A percentile compares a stretch with the other conserved stretches of the same genome.
phyloP scores from a whole-genome alignment of 176 grass and related monocot genomes.

The Canna indica region DNA sequence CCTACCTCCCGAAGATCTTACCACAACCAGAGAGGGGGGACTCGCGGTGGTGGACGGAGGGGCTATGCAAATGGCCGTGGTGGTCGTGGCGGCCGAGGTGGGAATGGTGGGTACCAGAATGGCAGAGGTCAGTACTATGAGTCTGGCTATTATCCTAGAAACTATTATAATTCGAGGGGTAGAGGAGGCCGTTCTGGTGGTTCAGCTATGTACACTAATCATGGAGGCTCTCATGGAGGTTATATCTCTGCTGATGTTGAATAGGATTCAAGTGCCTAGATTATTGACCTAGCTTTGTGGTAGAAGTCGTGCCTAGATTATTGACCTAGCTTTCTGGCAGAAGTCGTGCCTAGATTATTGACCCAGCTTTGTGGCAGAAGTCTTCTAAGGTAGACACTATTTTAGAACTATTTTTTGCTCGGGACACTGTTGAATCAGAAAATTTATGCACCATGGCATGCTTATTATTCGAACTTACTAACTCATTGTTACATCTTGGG shows the following conservation, averaged over 20 bases:
- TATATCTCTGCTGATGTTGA: slow-evolving; percentile 28
- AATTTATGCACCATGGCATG: background rate
- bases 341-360: slow-evolving; percentile 26
- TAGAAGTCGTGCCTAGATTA: too few species aligned
- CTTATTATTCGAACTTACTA: background rate
- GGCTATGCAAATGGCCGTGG: slow-evolving; percentile 42
- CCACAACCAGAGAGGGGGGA: slow-evolving; percentile 36
- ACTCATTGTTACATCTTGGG: too few species aligned
- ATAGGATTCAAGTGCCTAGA: slow-evolving; percentile 38
- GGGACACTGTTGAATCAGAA: background rate
- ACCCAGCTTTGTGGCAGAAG: background rate
- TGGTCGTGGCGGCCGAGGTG: slow-evolving; percentile 35
- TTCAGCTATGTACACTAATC: slow-evolving; percentile 32
- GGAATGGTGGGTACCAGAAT: slow-evolving; percentile 27
- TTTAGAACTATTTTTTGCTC: background rate
- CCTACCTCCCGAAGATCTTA: slow-evolving; percentile 30
- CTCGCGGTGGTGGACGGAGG: slow-evolving; percentile 32
- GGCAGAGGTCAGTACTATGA: slow-evolving; percentile 38
- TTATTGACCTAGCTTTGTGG: background rate
- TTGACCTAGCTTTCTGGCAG: background rate
- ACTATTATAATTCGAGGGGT: slow-evolving; percentile 44
- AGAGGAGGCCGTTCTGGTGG: slow-evolving; percentile 49
- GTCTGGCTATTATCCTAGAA: slow-evolving; percentile 41
- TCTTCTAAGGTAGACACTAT: background rate
- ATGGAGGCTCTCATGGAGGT: slow-evolving; percentile 34